Evolutionary conservation across 495 filamentous ascomycete species (phyloP).

Genomic region (Aspergillus steynii): DNA sequence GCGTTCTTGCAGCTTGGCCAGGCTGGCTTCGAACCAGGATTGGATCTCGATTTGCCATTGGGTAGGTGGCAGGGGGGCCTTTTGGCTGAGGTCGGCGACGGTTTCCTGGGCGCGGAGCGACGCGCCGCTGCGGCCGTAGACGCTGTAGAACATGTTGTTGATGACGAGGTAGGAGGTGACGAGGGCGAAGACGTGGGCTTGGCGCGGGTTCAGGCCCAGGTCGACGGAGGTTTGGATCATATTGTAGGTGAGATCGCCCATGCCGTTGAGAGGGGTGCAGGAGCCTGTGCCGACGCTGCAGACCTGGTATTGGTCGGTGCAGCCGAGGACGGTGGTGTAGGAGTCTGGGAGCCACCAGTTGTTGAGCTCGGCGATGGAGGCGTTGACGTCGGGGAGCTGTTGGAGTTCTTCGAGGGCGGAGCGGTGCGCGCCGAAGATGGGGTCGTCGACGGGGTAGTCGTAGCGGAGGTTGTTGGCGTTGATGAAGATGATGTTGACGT

Average conservation of each 20-base stretch:
- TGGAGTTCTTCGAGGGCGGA: neutral
- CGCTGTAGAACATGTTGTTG: slow-evolving; percentile 3
- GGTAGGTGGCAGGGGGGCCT: slow-evolving; percentile 19
- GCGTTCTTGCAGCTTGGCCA: slow-evolving; percentile 28
- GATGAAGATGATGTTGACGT: slow-evolving; percentile 34
- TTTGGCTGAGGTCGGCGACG: neutral
- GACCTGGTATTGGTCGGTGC: slow-evolving; percentile 24
- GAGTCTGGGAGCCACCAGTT: neutral
- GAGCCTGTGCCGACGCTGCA: slow-evolving; percentile 14
- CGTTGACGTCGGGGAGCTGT: neutral
- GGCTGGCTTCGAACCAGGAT: slow-evolving; percentile 23
- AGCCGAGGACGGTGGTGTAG: slow-evolving; percentile 14
- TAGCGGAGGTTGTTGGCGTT: slow-evolving; percentile 27
- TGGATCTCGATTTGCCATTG: slow-evolving; percentile 36
- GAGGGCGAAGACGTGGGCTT: neutral
- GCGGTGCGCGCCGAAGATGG: slow-evolving; percentile 17
- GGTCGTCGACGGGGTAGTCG: slow-evolving; percentile 18
- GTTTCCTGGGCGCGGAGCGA: neutral
- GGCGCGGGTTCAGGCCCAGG: neutral
- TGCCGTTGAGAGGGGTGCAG: neutral
- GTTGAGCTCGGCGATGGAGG: neutral
- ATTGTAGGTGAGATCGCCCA: neutral
- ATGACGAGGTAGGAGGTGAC: neutral
- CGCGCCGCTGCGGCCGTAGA: neutral
- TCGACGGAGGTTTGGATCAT: neutral